Evolutionary conservation across 768 basidiomycete genomes (phyloP), one percentile per base, ranked within the genome.

Genomic region (Termitomyces sp.): DNA sequence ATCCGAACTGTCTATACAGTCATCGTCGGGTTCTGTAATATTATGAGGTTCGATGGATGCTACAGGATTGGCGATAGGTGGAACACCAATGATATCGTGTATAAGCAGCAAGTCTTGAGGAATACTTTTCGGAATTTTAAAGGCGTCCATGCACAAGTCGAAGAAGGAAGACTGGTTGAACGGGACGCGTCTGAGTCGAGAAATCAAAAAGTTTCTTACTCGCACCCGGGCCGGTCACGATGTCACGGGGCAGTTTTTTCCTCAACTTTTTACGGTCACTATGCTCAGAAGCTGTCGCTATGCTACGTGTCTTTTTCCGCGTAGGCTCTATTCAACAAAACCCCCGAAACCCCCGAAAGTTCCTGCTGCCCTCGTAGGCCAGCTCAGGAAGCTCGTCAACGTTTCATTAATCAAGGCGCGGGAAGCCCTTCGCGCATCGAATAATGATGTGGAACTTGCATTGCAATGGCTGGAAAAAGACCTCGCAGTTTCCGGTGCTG

Each of bases 401-500:
- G 91, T 94, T 53, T 92, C 95, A 8, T 86, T 98, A 65, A 79
- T 83, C 49, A 94, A 94, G 77, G 96, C 96, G 36, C 86, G 89
- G 42, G 91, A 96, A 72, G 96, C 96, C 2, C 88, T 98, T 56
- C 71, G 74, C 56, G 85, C 87, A 32, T 81, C 86, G 36, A 82
- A 87, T 69, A 90, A 92, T 76, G 84, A 94, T 72, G 69, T 97
- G 57, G 72, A 86, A 15, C 81, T 73, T 29, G 94, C 96, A 11
- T 75, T 96, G 61, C 76, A 79, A 68, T 98, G 94, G 92, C 83
- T 98, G 40, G 76, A 89, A 67, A 81, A 86, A 59, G 92, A 96
- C 73, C 79, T 91, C 34, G 77, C 78, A 3, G 76, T 79, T 38
- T 85, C 89, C 0, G 92, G 94, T 5, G 86, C 86, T 17, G 83